Conservation (phyloP, 441 rosid genomes). For the Theobroma grandiflorum region DNA sequence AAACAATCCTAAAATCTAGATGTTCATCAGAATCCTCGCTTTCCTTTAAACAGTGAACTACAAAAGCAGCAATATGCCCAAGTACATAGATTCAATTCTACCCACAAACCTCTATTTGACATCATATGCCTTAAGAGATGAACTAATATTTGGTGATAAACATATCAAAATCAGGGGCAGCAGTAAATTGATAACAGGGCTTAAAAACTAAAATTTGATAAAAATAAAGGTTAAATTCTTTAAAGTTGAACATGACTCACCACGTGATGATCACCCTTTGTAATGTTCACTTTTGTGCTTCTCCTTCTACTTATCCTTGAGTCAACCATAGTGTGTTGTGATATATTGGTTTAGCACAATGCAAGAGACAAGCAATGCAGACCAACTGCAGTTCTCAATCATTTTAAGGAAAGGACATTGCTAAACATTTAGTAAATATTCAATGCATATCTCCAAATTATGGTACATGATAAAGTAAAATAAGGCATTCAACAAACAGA, state of each 20-base stretch:
- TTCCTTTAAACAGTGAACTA: neutral
- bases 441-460: neutral
- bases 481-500: too few relatives aligned
- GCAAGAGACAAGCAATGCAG: neutral
- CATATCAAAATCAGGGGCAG: too few relatives aligned
- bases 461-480: neutral
- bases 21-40: too few relatives aligned
- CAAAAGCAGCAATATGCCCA: neutral
- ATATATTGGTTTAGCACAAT: slow-evolving; percentile 20
- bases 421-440: neutral
- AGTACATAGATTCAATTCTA: neutral
- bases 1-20: neutral
- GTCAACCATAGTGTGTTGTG: slow-evolving; percentile 35
- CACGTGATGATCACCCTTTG: slow-evolving; percentile 42
- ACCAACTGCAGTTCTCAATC: slow-evolving; percentile 3
- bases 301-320: slow-evolving; percentile 83
- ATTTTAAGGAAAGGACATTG: neutral
- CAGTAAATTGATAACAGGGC: neutral
- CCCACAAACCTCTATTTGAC: neutral
- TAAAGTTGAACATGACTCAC: slow-evolving; percentile 46
- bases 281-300: slow-evolving; percentile 56
- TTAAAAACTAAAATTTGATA: slow-evolving; percentile 1
- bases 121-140: neutral
- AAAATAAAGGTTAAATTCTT: slow-evolving; percentile 13
- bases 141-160: neutral